These are phyloP conservation scores for Plasmodium fragile DNA, from an alignment of 169 alveolate species.

Conservation along the genomic window DNA sequence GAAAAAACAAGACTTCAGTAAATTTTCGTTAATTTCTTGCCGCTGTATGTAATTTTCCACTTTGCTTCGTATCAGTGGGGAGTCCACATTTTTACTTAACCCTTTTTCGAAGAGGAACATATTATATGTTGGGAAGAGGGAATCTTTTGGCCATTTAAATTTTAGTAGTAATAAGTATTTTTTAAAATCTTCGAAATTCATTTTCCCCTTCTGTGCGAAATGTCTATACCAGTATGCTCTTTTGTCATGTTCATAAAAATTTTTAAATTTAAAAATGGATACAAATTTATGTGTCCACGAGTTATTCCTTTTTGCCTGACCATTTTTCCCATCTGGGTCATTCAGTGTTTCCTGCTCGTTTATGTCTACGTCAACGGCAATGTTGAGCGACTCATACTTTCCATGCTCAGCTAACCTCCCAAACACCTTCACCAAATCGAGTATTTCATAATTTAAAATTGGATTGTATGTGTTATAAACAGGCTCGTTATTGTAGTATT, in stretches of 20 bases:
- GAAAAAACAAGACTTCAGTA: constrained; percentile 58
- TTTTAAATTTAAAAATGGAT: not conserved
- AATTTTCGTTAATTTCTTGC: constrained; percentile 53
- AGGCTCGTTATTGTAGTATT: constrained; percentile 73
- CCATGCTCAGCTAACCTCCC: constrained; percentile 76
- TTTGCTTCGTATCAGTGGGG: constrained; percentile 55
- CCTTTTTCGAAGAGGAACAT: constrained; percentile 70
- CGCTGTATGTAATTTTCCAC: constrained; percentile 60
- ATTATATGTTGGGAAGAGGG: constrained; percentile 60
- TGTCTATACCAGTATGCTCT: constrained; percentile 44
- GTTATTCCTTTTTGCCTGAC: not conserved
- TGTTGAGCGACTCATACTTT: constrained; percentile 38
- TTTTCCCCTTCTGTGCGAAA: constrained; percentile 63
- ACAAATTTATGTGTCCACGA: not conserved
- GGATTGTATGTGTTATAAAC: constrained; percentile 67
- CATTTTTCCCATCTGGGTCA: not conserved
- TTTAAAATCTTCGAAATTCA: constrained; percentile 65
- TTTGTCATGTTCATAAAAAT: not conserved
- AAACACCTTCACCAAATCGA: constrained; percentile 70
- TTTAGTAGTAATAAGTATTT: constrained; percentile 21
- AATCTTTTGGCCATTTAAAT: constrained; percentile 76
- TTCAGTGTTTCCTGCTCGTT: not conserved
- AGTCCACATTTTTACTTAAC: constrained; percentile 56
- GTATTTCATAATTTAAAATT: constrained; percentile 71
- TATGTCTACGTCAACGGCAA: not conserved